Conservation (phyloP, 2,329 filamentous ascomycete species). For the Colletotrichum cuscutae region DNA sequence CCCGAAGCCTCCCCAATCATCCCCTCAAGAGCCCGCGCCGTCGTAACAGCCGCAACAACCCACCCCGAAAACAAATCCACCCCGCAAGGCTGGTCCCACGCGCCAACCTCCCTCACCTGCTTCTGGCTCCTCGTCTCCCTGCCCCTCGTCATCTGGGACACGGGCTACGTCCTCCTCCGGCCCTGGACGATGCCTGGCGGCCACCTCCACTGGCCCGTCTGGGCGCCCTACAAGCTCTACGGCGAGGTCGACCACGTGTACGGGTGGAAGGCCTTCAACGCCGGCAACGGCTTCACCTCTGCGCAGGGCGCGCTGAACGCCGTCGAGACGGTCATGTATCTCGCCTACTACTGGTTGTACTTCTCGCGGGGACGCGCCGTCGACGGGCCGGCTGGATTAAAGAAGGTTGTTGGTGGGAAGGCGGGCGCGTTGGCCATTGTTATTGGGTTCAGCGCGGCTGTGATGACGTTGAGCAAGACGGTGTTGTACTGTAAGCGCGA, state of each 20-base stretch:
- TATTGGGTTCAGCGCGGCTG: constrained; percentile 61
- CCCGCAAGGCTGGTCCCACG: constrained; percentile 46
- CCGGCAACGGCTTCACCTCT: constrained; percentile 77
- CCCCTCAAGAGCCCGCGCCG: constrained; percentile 31
- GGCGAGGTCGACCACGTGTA: constrained; percentile 84
- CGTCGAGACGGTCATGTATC: constrained; percentile 74
- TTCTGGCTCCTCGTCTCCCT: constrained; percentile 80
- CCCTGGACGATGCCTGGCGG: constrained; percentile 87
- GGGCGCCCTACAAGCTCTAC: constrained; percentile 83
- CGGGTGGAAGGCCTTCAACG: constrained; percentile 77
- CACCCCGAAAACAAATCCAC: constrained; percentile 7
- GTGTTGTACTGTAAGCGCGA: constrained; percentile 64
- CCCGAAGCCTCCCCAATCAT: constrained; percentile 39
- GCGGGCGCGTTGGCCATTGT: constrained; percentile 57
- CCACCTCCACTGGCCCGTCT: constrained; percentile 76
- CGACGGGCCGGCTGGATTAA: constrained; percentile 38
- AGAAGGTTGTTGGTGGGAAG: constrained; percentile 52
- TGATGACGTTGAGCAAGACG: constrained; percentile 74
- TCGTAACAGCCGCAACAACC: constrained; percentile 25
- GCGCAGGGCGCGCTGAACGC: constrained; percentile 79
- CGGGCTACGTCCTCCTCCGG: constrained; percentile 80
- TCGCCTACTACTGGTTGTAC: constrained; percentile 61
- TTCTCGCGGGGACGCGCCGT: constrained; percentile 37
- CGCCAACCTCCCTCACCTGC: constrained; percentile 59
- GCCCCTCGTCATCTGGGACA: constrained; percentile 85